These are phyloP conservation scores for Volvariella volvacea DNA, from an alignment of 1,284 basidiomycete species.

Conservation along the genomic window DNA sequence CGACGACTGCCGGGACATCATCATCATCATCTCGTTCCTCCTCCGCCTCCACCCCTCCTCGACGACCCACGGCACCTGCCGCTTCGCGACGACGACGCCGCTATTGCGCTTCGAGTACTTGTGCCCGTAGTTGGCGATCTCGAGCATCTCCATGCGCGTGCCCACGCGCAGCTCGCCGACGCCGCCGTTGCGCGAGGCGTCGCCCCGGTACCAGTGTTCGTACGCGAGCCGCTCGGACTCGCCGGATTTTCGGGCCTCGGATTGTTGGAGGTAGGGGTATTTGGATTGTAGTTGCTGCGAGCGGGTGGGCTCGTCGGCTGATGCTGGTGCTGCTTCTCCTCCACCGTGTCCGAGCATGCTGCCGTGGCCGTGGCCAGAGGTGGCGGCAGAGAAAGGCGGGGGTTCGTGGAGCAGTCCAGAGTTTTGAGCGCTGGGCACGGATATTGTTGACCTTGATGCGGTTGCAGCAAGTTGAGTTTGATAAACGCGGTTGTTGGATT, in stretches of 20 bases:
- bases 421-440: slow-evolving; percentile 20
- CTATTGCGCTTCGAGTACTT: slow-evolving; percentile 21
- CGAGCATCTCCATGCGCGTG: slow-evolving; percentile 68
- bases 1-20: slow-evolving; percentile 8
- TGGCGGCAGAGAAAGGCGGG: slow-evolving; percentile 28
- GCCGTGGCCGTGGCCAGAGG: not conserved
- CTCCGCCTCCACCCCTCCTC: slow-evolving; percentile 17
- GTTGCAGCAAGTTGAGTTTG: slow-evolving; percentile 7
- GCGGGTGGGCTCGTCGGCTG: too few relatives aligned
- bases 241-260: slow-evolving; percentile 43
- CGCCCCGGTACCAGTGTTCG: slow-evolving; percentile 79
- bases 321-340: too few relatives aligned
- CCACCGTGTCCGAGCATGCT: not conserved
- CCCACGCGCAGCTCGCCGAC: slow-evolving; percentile 72
- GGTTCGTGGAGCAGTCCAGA: slow-evolving; percentile 44
- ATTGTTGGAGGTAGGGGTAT: slow-evolving; percentile 9
- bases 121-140: slow-evolving; percentile 77
- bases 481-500: slow-evolving; percentile 15
- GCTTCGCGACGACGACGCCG: slow-evolving; percentile 14
- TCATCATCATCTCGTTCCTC: slow-evolving; percentile 6
- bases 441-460: slow-evolving; percentile 21
- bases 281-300: not conserved
- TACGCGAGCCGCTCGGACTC: slow-evolving; percentile 75
- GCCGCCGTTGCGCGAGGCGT: slow-evolving; percentile 71
- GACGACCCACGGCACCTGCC: slow-evolving; percentile 7